Percentiles rank a stretch among this genome's conserved stretches.
These are phyloP conservation scores for Xylariomycetidae sp. DNA, from an alignment of 2,329 filamentous ascomycete genomes.

Conservation along the genomic window DNA sequence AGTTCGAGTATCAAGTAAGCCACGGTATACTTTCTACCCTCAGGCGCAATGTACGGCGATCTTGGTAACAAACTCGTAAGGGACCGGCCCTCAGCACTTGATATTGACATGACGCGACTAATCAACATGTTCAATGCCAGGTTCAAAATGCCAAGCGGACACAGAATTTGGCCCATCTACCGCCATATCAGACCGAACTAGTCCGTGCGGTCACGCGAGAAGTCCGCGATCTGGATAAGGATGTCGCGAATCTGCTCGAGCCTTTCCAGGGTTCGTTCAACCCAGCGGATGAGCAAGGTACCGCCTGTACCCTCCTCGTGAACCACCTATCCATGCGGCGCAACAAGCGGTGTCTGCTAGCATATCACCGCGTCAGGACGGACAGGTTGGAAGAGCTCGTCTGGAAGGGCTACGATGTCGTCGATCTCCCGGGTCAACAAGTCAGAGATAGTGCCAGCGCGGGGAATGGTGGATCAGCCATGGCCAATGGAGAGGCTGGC, in stretches of 20 bases:
- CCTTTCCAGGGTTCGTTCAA: constrained; percentile 84
- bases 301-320: constrained; percentile 83
- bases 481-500: constrained; percentile 42
- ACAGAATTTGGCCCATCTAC: constrained; percentile 78
- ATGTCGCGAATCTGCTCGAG: constrained; percentile 73
- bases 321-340: constrained; percentile 93
- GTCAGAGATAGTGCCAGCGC: constrained; percentile 33
- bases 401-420: constrained; percentile 82
- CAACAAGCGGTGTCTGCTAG: constrained; percentile 91
- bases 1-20: too few species aligned
- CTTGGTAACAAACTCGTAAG: constrained; percentile 77
- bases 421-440: constrained; percentile 63
- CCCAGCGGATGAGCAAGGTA: constrained; percentile 74
- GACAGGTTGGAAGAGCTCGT: constrained; percentile 92
- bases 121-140: constrained; percentile 39
- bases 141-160: constrained; percentile 95
- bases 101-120: background rate
- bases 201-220: constrained; percentile 85
- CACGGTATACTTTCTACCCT: too few species aligned
- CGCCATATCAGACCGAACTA: constrained; percentile 87
- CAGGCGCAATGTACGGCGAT: constrained; percentile 77
- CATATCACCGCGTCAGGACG: constrained; percentile 85
- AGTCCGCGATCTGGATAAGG: constrained; percentile 87
- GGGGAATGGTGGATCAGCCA: constrained; percentile 26
- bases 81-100: constrained; percentile 7